Evolutionary conservation across 75 land plant species (phyloP), one percentile per base, ranked within the genome.

Genomic region (Isoetes taiwanensis): DNA sequence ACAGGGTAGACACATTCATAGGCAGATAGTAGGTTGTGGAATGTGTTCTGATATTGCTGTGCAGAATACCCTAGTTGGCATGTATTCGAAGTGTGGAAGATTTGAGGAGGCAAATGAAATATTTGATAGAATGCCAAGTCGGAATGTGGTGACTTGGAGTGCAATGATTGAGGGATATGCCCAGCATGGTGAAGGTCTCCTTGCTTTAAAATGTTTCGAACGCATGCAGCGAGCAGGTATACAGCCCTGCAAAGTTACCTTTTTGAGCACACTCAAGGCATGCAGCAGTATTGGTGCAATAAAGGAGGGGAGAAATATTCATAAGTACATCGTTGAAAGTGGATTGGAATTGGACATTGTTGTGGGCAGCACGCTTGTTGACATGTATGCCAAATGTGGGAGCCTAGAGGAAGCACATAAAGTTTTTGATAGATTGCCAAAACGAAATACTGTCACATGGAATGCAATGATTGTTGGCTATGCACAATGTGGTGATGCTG

Each of bases 51-150:
- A 52, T 25, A 21, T 52, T 52, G 54, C 28, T 17, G 54, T 59
- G 0, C 55, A 25, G 3, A 59, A 59, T 42, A 21, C 35, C 23
- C 59, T 59, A n/a, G 23, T 59, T 25, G 35, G 26, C 59, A 59
- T 59, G 61, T 59, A 59, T 43, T 52, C 38, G 23, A 59, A 59
- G 52, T 59, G 61, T 33, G 38, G 61, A n/a, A 43, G 56, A 12
- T n/a, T 59, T 19, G n/a, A 43, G 21, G 28, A 59, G n/a, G 61
- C 61, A 46, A 52, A 9, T n/a, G 28, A 23, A 6, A 10, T 42
- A n/a, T 59, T 59, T 42, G 57, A 59, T 11, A 42, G 16, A 25
- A 19, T 59, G 24, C 1, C 59, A 14, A 26, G 27, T 25, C 19
- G 57, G 2, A 43, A 59, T 32, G 17, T 38, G 3, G 19, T 29